phyloP scores from a whole-genome alignment of 2,329 filamentous ascomycete species.

The Aspergillus uvarum region DNA sequence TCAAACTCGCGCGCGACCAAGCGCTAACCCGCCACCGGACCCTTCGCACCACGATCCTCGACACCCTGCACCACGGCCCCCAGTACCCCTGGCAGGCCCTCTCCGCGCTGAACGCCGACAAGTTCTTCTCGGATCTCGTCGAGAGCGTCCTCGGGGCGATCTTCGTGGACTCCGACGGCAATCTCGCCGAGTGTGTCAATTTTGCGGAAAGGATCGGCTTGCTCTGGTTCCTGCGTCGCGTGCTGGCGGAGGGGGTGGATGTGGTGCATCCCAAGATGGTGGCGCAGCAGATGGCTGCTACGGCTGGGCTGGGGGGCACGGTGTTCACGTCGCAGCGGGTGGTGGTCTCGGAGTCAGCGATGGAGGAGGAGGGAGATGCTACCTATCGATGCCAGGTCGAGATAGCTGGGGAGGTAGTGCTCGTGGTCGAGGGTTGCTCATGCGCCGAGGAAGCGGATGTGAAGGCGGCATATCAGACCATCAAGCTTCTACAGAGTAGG shows the following conservation, averaged over 20 bases:
- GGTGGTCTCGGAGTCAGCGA: slow-evolving; percentile 16
- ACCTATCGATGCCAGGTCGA: slow-evolving; percentile 24
- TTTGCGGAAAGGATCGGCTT: slow-evolving; percentile 68
- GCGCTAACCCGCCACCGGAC: slow-evolving; percentile 46
- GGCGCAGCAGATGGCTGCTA: slow-evolving; percentile 57
- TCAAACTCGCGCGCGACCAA: slow-evolving; percentile 18
- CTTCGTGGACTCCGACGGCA: slow-evolving; percentile 72
- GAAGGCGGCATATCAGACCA: slow-evolving; percentile 21
- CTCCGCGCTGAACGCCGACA: slow-evolving; percentile 63
- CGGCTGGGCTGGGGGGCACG: background rate
- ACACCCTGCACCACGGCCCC: slow-evolving; percentile 50
- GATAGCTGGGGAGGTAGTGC: slow-evolving; percentile 18
- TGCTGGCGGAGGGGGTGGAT: slow-evolving; percentile 60
- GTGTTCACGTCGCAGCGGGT: slow-evolving; percentile 14
- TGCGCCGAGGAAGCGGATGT: slow-evolving; percentile 33
- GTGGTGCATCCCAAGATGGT: slow-evolving; percentile 65
- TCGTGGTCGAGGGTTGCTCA: slow-evolving; percentile 24
- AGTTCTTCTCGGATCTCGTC: slow-evolving; percentile 80
- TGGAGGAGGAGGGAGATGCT: slow-evolving; percentile 11
- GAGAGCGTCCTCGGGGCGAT: slow-evolving; percentile 80
- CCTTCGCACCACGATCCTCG: slow-evolving; percentile 51
- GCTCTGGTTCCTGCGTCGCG: slow-evolving; percentile 59
- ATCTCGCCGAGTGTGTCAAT: slow-evolving; percentile 56
- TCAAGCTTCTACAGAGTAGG: slow-evolving; percentile 16
- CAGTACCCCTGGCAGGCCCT: slow-evolving; percentile 78